phyloP scores from a whole-genome alignment of 139 green algal genomes.

The Tetradesmus lagerheimii region DNA sequence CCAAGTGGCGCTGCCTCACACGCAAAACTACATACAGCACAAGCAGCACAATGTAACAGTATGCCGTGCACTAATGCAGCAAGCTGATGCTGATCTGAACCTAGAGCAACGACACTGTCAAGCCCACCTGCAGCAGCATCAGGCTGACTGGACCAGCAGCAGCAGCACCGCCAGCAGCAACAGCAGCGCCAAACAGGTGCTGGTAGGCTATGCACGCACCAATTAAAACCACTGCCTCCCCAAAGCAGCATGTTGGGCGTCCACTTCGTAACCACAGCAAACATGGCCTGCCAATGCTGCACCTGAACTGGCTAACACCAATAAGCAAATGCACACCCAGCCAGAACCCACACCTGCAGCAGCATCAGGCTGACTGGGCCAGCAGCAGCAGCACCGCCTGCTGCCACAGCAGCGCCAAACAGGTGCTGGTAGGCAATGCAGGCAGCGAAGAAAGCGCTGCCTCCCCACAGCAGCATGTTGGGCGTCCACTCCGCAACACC shows the following conservation, averaged over 20 bases:
- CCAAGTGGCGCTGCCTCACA: no score
- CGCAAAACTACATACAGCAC: no score
- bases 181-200: no score
- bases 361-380: conserved; percentile 46
- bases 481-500: conserved; percentile 86
- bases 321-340: no score
- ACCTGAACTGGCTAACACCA: no score
- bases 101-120: no score
- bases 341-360: neutral
- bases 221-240: conserved; percentile 49
- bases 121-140: conserved; percentile 25
- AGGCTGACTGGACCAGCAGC: conserved; percentile 37
- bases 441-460: conserved; percentile 80
- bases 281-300: no score
- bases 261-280: no score
- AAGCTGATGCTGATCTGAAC: no score
- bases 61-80: no score
- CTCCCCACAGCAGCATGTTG: conserved; percentile 69
- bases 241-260: conserved; percentile 67
- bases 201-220: no score
- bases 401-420: conserved; percentile 21
- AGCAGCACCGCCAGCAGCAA: neutral
- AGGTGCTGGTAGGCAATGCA: conserved; percentile 75
- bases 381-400: neutral
- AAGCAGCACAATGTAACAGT: no score